Evolutionary conservation across 192 early-diverging fungal species (phyloP), one percentile per base, ranked within the genome.

Genomic region (Pilobolus umbonatus): DNA sequence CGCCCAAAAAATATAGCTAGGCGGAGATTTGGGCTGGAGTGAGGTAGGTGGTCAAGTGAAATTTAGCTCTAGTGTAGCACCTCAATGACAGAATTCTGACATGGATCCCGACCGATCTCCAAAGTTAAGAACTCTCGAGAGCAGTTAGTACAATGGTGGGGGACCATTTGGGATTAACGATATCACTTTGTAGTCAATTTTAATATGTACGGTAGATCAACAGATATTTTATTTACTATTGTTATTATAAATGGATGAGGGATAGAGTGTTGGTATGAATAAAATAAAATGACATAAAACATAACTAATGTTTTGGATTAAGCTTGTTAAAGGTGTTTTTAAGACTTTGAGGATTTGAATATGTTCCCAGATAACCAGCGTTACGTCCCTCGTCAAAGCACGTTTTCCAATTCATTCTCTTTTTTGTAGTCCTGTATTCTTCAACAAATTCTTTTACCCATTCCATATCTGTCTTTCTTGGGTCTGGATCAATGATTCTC

Each of bases 381-480:
- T 54, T 22, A 24, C 25, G 52, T 25, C 52, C 34, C 11, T 54
- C 24, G 39, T 2, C 32, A 54, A 38, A 54, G 15, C 35, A 54
- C 5, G 25, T 39, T 54, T 54, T 3, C 52, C 52, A 38, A 39
- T 54, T 39, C 52, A 54, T 54, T 22, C 52, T 54, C 39, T 54
- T 54, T n/a, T 54, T 39, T 24, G 9, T 36, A 54, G 34, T 21
- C 22, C 15, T 54, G 35, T 54, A 54, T 25, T 24, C 19, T 54
- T 54, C 52, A 38, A 54, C 25, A 22, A 54, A 54, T 22, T 54
- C 25, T 36, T 39, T 54, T 38, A 22, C 34, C 35, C 34, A 54
- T 54, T 54, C 35, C n/a, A 54, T 54, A 22, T 54, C 52, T 54
- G 52, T 54, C 48, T 32, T 51, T 49, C 29, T 51, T 54, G 36